A percentile compares a stretch with the other conserved stretches of the same genome.
phyloP scores from a whole-genome alignment of 2,329 filamentous ascomycete genomes.

The Fonsecaea pugnacius region DNA sequence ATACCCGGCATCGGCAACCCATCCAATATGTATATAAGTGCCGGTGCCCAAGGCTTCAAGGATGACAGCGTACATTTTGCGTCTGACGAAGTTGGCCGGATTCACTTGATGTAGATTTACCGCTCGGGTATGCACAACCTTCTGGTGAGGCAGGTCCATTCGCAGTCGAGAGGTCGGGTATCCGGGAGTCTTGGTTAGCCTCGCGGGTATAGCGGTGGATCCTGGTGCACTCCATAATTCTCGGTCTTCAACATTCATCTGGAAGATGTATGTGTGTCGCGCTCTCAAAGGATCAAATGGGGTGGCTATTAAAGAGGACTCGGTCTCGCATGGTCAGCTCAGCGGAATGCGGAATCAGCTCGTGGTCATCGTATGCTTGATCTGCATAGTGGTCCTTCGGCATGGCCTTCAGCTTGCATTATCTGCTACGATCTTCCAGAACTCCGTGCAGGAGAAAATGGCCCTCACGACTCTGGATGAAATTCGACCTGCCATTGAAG shows the following conservation, averaged over 20 bases:
- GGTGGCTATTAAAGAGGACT: no score
- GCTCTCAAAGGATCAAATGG: no score
- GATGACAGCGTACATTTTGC: not conserved
- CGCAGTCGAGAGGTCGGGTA: not conserved
- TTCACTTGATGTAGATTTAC: not conserved
- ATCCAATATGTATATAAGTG: not conserved
- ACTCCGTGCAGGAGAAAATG: no score
- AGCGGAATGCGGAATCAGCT: no score
- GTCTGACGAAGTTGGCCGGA: conserved; percentile 39
- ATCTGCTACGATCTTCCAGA: no score
- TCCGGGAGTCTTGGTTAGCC: not conserved
- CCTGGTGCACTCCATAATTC: not conserved
- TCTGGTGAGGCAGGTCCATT: not conserved
- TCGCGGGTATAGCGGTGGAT: not conserved
- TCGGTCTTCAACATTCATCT: not conserved
- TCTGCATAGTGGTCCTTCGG: no score
- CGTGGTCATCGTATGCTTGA: no score
- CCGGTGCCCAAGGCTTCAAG: not conserved
- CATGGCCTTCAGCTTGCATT: no score
- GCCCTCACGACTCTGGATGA: no score
- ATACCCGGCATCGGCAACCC: not conserved
- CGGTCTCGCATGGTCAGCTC: no score
- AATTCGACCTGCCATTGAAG: no score
- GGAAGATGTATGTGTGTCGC: no score
- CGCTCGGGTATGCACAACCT: not conserved